Evolutionary conservation across 2,329 filamentous ascomycete genomes (phyloP), one percentile per base, ranked within the genome.

Genomic region (Xylariaceae sp.): DNA sequence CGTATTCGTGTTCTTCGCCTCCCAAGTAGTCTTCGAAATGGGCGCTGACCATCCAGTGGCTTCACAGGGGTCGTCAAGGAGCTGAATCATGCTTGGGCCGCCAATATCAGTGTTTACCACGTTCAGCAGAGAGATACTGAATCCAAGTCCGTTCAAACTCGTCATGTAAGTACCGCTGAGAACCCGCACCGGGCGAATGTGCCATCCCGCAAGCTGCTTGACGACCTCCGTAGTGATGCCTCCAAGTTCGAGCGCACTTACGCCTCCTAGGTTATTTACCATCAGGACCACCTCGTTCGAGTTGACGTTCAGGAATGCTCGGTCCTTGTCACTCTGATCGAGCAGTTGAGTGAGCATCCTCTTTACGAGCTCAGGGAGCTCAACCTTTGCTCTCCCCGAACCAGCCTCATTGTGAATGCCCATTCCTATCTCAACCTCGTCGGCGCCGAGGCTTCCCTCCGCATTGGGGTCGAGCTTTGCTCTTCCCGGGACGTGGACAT

Each of bases 401-500:
- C 84, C 84, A 0, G 82, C 76, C 72, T 88, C 86, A 67, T 90
- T 90, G 72, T 91, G 88, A 66, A 90, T 90, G 10, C 88, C 88
- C 88, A 91, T 91, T 34, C 88, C 88, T 52, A 87, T 75, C 72
- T 87, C 84, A 30, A 86, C 81, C 70, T 86, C 82, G 45, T 77
- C 81, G 2, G 67, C 73, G 51, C 75, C 79, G 59, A 93, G 74
- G 48, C 67, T 72, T 34, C 86, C 85, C 23, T 85, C 82, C 49
- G 79, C 80, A 0, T 70, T 68, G 9, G 66, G 67, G 23, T 84
- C 82, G 0, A 77, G 74, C 5, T 78, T 71, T 1, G 78, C 82
- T 61, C 92, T 82, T 3, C 93, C 92, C 0, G 93, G 93, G 0
- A 97, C 90, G 71, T 97, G 93, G n/a, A 97, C 92, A 72, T 96